Evolutionary conservation across 768 basidiomycete genomes (phyloP), one percentile per base, ranked within the genome.

Genomic region (Psilocybe cubensis): DNA sequence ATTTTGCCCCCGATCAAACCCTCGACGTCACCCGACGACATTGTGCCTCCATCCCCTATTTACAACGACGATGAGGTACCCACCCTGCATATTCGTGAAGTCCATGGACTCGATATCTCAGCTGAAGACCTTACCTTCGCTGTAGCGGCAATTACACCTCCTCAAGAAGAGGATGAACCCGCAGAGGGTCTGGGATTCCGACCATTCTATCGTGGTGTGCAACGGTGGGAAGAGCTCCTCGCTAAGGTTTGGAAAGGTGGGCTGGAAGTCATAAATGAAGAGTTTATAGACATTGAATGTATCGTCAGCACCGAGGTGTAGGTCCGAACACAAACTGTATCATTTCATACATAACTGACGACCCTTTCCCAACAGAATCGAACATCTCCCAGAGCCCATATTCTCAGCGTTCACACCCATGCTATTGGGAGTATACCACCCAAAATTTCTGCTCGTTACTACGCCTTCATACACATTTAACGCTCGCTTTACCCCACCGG

Each of bases 401-500:
- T 76, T 94, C 12, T 73, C 79, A 0, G 76, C 78, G 18, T 89
- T 94, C 62, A 83, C 87, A 6, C 88, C 89, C 3, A 70, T 86
- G 48, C 72, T 96, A 12, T 80, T 96, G 11, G 92, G 93, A 0
- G 75, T 82, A 28, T 96, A 96, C 64, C 85, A 84, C 53, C 94
- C 94, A 0, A 77, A 79, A 24, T 66, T 88, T 41, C 77, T 94
- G 42, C 79, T 96, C 20, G 67, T 95, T 64, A 96, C 94, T 0
- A 96, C 94, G 0, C 94, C 93, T 0, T 91, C 89, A 2, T 94
- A 88, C 73, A 85, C 82, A 1, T 96, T 90, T 78, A 96, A 94
- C 61, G 79, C 78, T 18, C 84, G 87, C 1, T 94, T 92, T 75
- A 81, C 84, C 0, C 68, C 83, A 1, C 89, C 88, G 0, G 76